Conservation (phyloP, 306 rosid genomes). For the Sicyos edulis region DNA sequence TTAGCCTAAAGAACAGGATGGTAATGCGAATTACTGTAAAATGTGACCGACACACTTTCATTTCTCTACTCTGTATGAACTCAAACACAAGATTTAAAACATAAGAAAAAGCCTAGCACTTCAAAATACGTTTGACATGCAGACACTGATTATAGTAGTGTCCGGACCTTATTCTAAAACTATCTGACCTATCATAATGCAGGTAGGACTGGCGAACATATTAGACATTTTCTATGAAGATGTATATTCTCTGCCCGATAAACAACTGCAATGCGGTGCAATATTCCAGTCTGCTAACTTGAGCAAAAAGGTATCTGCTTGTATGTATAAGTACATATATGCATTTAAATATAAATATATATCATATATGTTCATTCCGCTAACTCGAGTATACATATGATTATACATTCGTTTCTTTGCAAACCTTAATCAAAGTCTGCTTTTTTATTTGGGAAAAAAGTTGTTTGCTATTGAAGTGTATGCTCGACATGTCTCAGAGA, state of each 20-base stretch:
- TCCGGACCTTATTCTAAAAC: background rate
- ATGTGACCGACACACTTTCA: background rate
- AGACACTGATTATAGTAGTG: background rate
- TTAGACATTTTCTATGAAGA: slow-evolving; percentile 78
- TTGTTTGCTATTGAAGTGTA: slow-evolving; percentile 8
- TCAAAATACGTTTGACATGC: too few species aligned
- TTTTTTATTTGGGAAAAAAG: background rate
- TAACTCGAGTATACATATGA: slow-evolving; percentile 16
- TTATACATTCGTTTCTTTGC: background rate
- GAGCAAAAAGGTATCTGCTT: slow-evolving; percentile 46
- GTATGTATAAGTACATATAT: background rate
- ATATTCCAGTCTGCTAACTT: slow-evolving; percentile 38
- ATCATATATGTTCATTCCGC: slow-evolving; percentile 29
- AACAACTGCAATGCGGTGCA: slow-evolving; percentile 55
- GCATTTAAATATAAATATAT: background rate
- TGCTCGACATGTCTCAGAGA: slow-evolving; percentile 40
- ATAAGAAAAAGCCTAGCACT: too few species aligned
- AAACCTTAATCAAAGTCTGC: background rate
- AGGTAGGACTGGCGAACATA: slow-evolving; percentile 72
- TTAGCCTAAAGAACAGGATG: background rate
- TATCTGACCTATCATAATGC: slow-evolving; percentile 24
- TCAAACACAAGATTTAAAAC: too few species aligned
- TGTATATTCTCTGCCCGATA: slow-evolving; percentile 57
- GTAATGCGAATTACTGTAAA: background rate
- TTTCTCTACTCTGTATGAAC: background rate